Evolutionary conservation across 2,329 filamentous ascomycete species (phyloP), one percentile per base, ranked within the genome.

Genomic region (Fusarium metavorans): DNA sequence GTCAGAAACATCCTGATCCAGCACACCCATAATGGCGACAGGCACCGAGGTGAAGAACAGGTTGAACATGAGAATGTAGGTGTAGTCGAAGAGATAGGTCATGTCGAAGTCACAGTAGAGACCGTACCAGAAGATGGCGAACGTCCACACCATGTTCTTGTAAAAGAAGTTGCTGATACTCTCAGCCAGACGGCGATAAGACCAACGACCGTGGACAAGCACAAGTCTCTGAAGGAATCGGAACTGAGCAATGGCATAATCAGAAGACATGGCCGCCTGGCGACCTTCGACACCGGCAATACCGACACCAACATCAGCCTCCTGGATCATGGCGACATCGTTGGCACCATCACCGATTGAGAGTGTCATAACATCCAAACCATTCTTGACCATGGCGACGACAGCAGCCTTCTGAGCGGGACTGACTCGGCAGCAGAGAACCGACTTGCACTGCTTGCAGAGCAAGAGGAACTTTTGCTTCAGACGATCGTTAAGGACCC

Each of bases 121-220:
- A 82, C 97, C 95, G 84, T 94, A 99, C 96, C 96, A 98, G 88
- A 98, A 98, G 68, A 99, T 93, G 50, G 93, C 90, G 81, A 98
- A 96, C 1, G 95, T 97, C 97, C 97, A 99, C 62, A 98, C 93
- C 84, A 99, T 93, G 86, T 98, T 99, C 93, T 99, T 99, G 91
- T 98, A 99, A 88, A 99, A 99, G 88, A 99, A 99, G 83, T 99
- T 99, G 82, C 95, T 95, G 79, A 97, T 98, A 56, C 93, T 94
- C 86, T 99, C 97, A 34, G 93, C 95, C 82, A 99, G 86, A 78
- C 97, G 92, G 63, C 96, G 91, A 85, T 99, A 99, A n/a, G 95
- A 98, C 94, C 95, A 98, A 68, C 95, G 91, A 68, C 95, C 95
- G 81, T 98, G 95, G 6, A 98, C 95, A 23, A 98, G 89, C 34